Conservation (phyloP, 2,329 filamentous ascomycete species). For the Dothiorella sarmentorum region DNA sequence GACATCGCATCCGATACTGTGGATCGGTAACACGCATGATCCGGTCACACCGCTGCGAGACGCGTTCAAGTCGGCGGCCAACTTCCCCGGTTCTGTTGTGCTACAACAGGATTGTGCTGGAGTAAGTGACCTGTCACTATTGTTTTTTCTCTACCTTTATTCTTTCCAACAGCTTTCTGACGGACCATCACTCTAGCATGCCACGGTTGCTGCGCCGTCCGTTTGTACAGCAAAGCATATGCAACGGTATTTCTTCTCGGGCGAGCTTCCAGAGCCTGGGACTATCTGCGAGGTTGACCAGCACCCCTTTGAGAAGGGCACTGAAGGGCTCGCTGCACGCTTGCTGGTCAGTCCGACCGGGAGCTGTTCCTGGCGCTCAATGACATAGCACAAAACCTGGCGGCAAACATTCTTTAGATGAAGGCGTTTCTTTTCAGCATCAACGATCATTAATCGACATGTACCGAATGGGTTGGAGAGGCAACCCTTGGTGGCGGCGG, state of each 20-base stretch:
- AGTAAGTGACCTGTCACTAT: not conserved
- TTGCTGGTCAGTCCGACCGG: not conserved
- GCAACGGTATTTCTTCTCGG: conserved; percentile 18
- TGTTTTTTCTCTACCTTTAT: not conserved
- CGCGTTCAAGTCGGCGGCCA: conserved; percentile 38
- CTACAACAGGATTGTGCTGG: conserved; percentile 42
- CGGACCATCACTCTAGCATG: conserved; percentile 6
- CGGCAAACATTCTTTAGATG: not conserved
- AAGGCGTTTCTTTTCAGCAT: not conserved
- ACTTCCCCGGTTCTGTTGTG: conserved; percentile 45
- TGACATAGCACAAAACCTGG: not conserved
- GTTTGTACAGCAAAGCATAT: conserved; percentile 20
- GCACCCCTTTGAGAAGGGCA: conserved; percentile 3
- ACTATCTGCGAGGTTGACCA: conserved; percentile 16
- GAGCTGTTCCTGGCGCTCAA: not conserved
- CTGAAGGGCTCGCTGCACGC: not conserved
- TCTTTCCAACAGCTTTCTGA: not conserved
- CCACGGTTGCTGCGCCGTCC: not conserved
- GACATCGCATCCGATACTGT: conserved; percentile 6
- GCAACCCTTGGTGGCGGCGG: not conserved
- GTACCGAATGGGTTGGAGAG: not conserved
- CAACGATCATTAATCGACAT: not conserved
- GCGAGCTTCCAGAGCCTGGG: conserved; percentile 16
- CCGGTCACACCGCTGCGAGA: not conserved
- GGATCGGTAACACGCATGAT: not conserved